phyloP scores from a whole-genome alignment of 202 grass and related monocot genomes.

The Schoenoplectus tabernaemontani region DNA sequence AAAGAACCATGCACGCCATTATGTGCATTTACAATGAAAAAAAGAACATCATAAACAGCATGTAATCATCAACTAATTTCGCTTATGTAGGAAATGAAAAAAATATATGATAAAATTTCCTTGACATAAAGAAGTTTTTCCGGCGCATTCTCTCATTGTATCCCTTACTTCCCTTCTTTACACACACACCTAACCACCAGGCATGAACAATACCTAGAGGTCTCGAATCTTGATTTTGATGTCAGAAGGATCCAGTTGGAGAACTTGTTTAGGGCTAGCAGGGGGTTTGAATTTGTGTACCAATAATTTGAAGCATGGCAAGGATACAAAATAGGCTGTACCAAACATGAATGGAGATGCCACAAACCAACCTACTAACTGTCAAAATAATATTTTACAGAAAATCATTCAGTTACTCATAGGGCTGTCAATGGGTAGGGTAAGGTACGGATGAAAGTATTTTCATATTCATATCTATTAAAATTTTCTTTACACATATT shows the following conservation, averaged over 20 bases:
- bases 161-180: too few species aligned
- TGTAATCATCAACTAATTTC: neutral
- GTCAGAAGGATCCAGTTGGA: constrained; percentile 8
- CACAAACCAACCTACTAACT: constrained; percentile 40
- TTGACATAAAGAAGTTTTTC: neutral
- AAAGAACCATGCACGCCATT: constrained; percentile 6
- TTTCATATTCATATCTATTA: too few species aligned
- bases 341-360: constrained; percentile 38
- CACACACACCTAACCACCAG: too few species aligned
- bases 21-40: neutral
- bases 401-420: too few species aligned
- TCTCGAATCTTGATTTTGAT: constrained; percentile 33
- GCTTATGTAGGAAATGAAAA: neutral
- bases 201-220: constrained; percentile 24
- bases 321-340: constrained; percentile 16
- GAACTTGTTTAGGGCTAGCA: constrained; percentile 12
- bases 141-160: too few species aligned
- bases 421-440: too few species aligned
- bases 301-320: constrained; percentile 31
- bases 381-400: constrained; percentile 6
- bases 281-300: constrained; percentile 25
- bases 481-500: too few species aligned
- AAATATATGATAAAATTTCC: neutral
- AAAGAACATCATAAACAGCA: neutral
- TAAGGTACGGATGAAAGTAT: too few species aligned